phyloP scores from a whole-genome alignment of 2,329 filamentous ascomycete genomes.

The Fonsecaea monophora region DNA sequence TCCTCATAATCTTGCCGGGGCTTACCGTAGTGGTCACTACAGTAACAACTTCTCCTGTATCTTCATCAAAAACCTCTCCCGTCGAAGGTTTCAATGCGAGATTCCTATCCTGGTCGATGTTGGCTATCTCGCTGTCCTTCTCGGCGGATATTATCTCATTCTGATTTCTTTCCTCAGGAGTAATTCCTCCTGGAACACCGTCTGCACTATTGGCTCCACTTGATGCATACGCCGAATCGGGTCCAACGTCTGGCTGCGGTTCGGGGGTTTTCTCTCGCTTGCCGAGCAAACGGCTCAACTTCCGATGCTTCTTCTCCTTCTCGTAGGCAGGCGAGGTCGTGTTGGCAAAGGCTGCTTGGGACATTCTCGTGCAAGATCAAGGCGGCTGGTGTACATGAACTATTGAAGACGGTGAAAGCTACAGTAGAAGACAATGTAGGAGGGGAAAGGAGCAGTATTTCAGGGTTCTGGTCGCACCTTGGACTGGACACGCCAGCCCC shows the following conservation, averaged over 20 bases:
- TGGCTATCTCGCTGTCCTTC: conserved; percentile 38
- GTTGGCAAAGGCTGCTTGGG: conserved; percentile 26
- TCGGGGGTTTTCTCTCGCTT: conserved; percentile 30
- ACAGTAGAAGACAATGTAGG: conserved; percentile 2
- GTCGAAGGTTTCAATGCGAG: conserved; percentile 37
- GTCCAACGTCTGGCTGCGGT: conserved; percentile 19
- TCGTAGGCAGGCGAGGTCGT: conserved; percentile 44
- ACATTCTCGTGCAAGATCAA: conserved; percentile 19
- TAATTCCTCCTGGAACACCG: conserved; percentile 17
- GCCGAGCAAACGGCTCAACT: conserved; percentile 66
- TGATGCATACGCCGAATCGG: conserved; percentile 39
- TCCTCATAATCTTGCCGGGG: neutral
- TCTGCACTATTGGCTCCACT: conserved; percentile 34
- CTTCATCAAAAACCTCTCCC: conserved; percentile 39
- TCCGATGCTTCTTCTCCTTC: conserved; percentile 66
- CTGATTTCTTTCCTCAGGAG: conserved; percentile 17
- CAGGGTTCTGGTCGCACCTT: conserved; percentile 20
- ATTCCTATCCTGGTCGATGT: conserved; percentile 38
- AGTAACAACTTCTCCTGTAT: conserved; percentile 40
- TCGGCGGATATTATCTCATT: conserved; percentile 38
- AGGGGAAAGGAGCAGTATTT: conserved; percentile 14
- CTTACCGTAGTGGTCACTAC: conserved; percentile 37
- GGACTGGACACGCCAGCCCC: conserved; percentile 11
- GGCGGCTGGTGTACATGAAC: neutral
- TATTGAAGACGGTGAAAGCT: conserved; percentile 2